A percentile compares a stretch with the other conserved stretches of the same genome.
These are phyloP conservation scores for Chytriomyces sp. DNA, from an alignment of 192 early-diverging fungal species.

Conservation along the genomic window DNA sequence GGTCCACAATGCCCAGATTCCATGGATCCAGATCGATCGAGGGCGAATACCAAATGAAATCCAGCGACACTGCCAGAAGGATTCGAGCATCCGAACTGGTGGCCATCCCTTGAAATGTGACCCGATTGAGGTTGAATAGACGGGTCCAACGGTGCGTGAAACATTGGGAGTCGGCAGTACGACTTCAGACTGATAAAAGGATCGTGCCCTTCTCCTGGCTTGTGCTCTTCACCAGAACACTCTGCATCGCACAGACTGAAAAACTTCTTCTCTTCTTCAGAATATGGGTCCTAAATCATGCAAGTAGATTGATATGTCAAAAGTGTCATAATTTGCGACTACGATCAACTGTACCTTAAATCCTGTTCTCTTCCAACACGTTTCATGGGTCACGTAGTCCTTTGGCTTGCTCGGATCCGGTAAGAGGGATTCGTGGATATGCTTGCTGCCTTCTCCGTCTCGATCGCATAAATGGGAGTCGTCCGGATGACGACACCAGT, in stretches of 20 bases:
- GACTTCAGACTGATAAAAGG: neutral
- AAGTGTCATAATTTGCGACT: neutral
- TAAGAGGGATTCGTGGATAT: conserved; percentile 25
- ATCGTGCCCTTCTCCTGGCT: conserved; percentile 6
- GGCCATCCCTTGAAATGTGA: conserved; percentile 28
- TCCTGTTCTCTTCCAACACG: conserved; percentile 45
- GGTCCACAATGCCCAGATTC: too few species aligned
- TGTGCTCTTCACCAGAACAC: conserved; percentile 43
- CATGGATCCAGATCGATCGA: too few species aligned
- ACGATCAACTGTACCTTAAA: conserved; percentile 33
- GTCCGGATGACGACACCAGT: conserved; percentile 32
- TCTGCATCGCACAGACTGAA: conserved; percentile 44
- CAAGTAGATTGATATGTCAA: too few species aligned
- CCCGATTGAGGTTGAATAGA: neutral
- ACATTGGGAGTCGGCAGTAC: conserved; percentile 23
- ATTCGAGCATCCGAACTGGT: conserved; percentile 42
- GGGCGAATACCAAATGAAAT: too few species aligned
- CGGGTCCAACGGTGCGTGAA: conserved; percentile 1
- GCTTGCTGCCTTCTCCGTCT: neutral
- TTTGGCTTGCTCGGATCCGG: conserved; percentile 38
- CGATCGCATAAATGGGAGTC: neutral
- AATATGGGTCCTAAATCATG: conserved; percentile 38
- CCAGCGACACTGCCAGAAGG: conserved; percentile 1
- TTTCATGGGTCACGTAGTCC: conserved; percentile 36
- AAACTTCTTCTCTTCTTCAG: conserved; percentile 28